Evolutionary conservation across 495 filamentous ascomycete species (phyloP).

Genomic region (Evansstolkia leycettana): DNA sequence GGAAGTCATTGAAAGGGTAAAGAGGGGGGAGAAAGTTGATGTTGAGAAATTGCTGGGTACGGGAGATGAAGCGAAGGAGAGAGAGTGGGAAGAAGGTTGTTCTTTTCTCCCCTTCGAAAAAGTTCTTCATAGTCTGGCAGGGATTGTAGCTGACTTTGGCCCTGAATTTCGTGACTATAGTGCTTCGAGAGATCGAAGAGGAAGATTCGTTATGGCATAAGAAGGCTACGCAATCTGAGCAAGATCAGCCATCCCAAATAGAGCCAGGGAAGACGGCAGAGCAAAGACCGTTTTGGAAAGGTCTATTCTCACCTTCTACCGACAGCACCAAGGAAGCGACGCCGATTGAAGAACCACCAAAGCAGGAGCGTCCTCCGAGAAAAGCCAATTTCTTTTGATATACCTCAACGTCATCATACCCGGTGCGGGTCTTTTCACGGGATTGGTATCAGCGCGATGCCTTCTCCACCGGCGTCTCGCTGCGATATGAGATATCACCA

Average conservation of each 20-base stretch:
- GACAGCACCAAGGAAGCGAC: neutral
- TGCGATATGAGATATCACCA: too few species aligned
- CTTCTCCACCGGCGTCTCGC: too few species aligned
- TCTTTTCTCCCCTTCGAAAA: slow-evolving; percentile 7
- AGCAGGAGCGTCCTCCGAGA: neutral
- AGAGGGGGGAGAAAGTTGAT: slow-evolving; percentile 81
- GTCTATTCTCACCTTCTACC: neutral
- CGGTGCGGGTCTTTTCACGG: too few species aligned
- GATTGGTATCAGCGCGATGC: too few species aligned
- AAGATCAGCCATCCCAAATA: neutral
- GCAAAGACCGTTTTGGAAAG: neutral
- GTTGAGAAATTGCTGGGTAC: slow-evolving; percentile 75
- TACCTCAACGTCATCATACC: too few species aligned
- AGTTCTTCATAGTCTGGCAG: too few species aligned
- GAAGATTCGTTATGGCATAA: slow-evolving; percentile 56
- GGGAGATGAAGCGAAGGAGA: slow-evolving; percentile 61
- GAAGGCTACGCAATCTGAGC: slow-evolving; percentile 8
- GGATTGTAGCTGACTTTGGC: too few species aligned
- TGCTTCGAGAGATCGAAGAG: slow-evolving; percentile 68
- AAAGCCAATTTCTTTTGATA: slow-evolving; percentile 3
- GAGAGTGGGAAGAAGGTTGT: slow-evolving; percentile 88
- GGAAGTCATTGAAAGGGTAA: slow-evolving; percentile 72
- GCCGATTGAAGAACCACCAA: slow-evolving; percentile 6
- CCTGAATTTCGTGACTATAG: slow-evolving; percentile 23
- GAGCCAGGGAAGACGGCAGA: neutral